phyloP scores from a whole-genome alignment of 495 filamentous ascomycete genomes.

The Neurospora sp. region DNA sequence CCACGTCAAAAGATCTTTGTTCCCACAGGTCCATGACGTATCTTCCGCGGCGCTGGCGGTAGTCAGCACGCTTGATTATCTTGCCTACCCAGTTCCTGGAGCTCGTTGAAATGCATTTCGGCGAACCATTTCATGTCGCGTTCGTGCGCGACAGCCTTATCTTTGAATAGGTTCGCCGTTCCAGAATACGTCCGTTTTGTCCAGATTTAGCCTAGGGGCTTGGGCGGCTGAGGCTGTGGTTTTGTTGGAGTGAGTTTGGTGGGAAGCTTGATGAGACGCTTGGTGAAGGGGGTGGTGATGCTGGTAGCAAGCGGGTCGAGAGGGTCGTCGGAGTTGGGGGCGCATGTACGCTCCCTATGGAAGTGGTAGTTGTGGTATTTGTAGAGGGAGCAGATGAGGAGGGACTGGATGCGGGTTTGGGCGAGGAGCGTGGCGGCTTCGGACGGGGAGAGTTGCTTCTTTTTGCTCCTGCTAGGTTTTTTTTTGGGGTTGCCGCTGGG shows the following conservation, averaged over 20 bases:
- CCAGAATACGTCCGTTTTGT: neutral
- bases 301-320: neutral
- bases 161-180: neutral
- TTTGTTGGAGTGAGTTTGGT: neutral
- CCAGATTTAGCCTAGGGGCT: neutral
- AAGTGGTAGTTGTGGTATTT: neutral
- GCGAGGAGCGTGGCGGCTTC: neutral
- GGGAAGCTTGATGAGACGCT: neutral
- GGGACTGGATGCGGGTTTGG: neutral
- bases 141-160: neutral
- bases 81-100: neutral
- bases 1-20: no score
- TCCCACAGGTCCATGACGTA: neutral
- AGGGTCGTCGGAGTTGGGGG: neutral
- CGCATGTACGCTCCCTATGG: neutral
- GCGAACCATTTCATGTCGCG: neutral
- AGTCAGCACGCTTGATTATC: neutral
- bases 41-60: neutral
- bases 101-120: neutral
- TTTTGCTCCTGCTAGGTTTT: neutral
- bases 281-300: neutral
- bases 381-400: neutral
- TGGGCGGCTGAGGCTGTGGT: neutral
- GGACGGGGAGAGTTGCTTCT: neutral
- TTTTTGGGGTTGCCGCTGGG: neutral